phyloP scores from a whole-genome alignment of 1,284 basidiomycete genomes.

The Pseudozyma sp. region DNA sequence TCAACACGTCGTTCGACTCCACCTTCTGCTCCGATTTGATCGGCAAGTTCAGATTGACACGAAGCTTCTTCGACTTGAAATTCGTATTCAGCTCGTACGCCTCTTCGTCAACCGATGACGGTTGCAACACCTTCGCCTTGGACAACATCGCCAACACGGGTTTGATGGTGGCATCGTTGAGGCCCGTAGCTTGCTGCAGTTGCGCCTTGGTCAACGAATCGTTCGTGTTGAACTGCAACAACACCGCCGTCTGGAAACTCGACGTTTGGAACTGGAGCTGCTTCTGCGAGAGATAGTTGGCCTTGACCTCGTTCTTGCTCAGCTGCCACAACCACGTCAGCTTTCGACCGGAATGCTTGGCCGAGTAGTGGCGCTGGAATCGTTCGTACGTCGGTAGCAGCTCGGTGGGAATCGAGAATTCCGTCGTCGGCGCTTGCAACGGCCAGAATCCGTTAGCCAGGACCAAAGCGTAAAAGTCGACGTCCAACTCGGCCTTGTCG shows the following conservation, averaged over 20 bases:
- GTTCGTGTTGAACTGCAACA: constrained; percentile 89
- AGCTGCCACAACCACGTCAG: constrained; percentile 98
- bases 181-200: constrained; percentile 82
- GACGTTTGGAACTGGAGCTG: constrained; percentile 97
- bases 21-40: constrained; percentile 95
- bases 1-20: constrained; percentile 88
- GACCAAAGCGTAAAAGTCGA: constrained; percentile 93
- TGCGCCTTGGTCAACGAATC: constrained; percentile 86
- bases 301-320: constrained; percentile 93
- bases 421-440: constrained; percentile 82
- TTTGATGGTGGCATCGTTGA: constrained; percentile 84
- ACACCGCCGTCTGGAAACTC: constrained; percentile 93
- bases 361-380: constrained; percentile 92
- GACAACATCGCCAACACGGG: constrained; percentile 85
- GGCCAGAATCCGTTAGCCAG: constrained; percentile 98
- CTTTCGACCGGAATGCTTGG: constrained; percentile 93
- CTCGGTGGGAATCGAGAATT: constrained; percentile 89
- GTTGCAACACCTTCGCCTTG: constrained; percentile 88
- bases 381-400: constrained; percentile 88
- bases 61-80: constrained; percentile 92
- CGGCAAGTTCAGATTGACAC: constrained; percentile 89
- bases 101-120: constrained; percentile 69
- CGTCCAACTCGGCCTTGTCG: constrained; percentile 68
- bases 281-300: constrained; percentile 91
- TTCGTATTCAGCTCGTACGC: constrained; percentile 79